Conservation (phyloP, 495 filamentous ascomycete genomes). For the Neurospora sp. region DNA sequence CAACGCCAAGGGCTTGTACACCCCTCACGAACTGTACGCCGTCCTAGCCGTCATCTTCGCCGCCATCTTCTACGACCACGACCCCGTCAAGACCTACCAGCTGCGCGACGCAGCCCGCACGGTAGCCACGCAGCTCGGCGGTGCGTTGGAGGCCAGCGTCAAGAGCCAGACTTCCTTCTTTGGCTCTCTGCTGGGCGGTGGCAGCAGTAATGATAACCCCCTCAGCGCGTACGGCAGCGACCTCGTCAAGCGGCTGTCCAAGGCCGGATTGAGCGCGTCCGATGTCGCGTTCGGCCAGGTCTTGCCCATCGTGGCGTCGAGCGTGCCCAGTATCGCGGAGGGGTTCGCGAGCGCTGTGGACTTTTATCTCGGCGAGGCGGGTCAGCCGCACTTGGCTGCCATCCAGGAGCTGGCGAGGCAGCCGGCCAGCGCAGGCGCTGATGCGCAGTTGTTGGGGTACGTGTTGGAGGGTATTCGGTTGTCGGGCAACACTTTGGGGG, state of each 20-base stretch:
- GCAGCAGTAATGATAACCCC: conserved; percentile 37
- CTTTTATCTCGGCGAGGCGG: conserved; percentile 43
- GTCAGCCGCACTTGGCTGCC: conserved; percentile 39
- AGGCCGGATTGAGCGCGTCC: conserved; percentile 50
- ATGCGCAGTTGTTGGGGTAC: conserved; percentile 38
- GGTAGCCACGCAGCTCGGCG: conserved; percentile 43
- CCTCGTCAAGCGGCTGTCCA: conserved; percentile 59
- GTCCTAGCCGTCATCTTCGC: conserved; percentile 59
- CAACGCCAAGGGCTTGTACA: conserved; percentile 61
- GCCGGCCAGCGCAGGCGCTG: conserved; percentile 20
- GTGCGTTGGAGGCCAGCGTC: conserved; percentile 37
- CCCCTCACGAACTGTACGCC: conserved; percentile 69
- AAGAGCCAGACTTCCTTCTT: conserved; percentile 52
- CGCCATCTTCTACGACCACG: conserved; percentile 37
- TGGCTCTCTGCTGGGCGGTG: conserved; percentile 36
- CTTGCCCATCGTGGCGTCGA: conserved; percentile 31
- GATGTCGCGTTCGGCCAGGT: conserved; percentile 71
- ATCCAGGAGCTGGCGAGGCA: conserved; percentile 44
- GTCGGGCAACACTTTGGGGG: conserved; percentile 30
- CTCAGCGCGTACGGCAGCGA: conserved; percentile 59
- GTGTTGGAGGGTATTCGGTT: conserved; percentile 44
- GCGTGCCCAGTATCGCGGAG: conserved; percentile 61
- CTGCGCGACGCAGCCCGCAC: conserved; percentile 52
- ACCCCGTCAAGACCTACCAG: conserved; percentile 43
- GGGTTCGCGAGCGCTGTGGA: conserved; percentile 68